Evolutionary conservation across 2,329 filamentous ascomycete species (phyloP), one percentile per base, ranked within the genome.

Genomic region (Thermochaetoides dissita): DNA sequence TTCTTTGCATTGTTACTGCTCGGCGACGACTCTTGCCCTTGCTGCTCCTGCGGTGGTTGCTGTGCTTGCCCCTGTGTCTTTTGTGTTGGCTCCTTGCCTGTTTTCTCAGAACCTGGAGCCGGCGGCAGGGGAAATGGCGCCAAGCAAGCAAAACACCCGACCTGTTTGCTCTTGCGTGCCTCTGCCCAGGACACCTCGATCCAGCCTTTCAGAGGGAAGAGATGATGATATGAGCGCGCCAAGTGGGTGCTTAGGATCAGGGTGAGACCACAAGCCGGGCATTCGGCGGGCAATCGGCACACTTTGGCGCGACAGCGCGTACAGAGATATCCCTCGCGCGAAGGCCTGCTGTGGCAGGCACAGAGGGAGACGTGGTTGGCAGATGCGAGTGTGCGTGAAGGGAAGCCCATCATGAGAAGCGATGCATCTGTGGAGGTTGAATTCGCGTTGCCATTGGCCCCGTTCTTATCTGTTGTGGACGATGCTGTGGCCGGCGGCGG

Each of bases 351-450:
- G 62, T 96, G 89, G 57, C 91, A 98, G 6, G 88, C 87, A 59
- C 91, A 98, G 47, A 91, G 76, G 45, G 81, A 87, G 41, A 72
- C 65, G 6, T 79, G 72, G 37, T 70, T 67, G 24, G 68, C 68
- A 2, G 77, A 70, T 41, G 85, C 84, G 10, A 91, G 76, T 2
- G 82, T 83, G 33, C 88, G 76, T 6, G 85, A 93, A 0, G 91
- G 91, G 56, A 98, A 98, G 5, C 91, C 91, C 89, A 98, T 98
- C 84, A 94, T 93, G 28, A 98, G 74, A 34, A 98, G 67, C 42
- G 74, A 78, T 1, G 76, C 71, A 42, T 69, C 36, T 70, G 53
- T 74, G 69, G 49, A 74, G 71, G 3, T 30, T 35, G 12, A 38
- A 8, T 36, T 43, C 12, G 28, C 30, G 32, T 36, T 36, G 31